A percentile compares a stretch with the other conserved stretches of the same genome.
Evolutionary conservation across 495 filamentous ascomycete species (phyloP).

Genomic region (Parathielavia appendiculata): DNA sequence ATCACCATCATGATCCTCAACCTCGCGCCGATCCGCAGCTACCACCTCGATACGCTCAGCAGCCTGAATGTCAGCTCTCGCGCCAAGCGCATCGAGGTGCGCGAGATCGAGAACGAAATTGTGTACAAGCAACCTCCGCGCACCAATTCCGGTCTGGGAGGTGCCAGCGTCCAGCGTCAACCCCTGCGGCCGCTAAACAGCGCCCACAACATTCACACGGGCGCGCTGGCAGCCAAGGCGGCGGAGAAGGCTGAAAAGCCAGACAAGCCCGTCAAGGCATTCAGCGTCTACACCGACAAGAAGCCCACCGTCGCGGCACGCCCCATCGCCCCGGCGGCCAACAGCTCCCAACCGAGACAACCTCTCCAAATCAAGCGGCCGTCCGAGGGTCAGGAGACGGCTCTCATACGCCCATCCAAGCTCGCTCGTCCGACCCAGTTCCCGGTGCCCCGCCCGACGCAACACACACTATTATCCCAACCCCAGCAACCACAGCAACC

Average conservation of each 20-base stretch:
- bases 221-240: slow-evolving; percentile 37
- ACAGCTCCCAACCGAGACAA: slow-evolving; percentile 34
- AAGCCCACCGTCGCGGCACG: slow-evolving; percentile 36
- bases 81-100: slow-evolving; percentile 93
- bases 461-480: slow-evolving; percentile 13
- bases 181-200: slow-evolving; percentile 69
- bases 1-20: slow-evolving; percentile 97
- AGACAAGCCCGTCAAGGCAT: slow-evolving; percentile 75
- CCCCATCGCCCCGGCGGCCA: slow-evolving; percentile 24
- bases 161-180: slow-evolving; percentile 56
- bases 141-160: slow-evolving; percentile 42
- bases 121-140: slow-evolving; percentile 69
- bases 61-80: slow-evolving; percentile 92
- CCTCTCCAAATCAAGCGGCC: slow-evolving; percentile 42
- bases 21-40: slow-evolving; percentile 76
- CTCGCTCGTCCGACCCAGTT: slow-evolving; percentile 39
- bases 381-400: slow-evolving; percentile 35
- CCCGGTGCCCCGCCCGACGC: slow-evolving; percentile 26
- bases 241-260: slow-evolving; percentile 48
- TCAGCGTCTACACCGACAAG: slow-evolving; percentile 76
- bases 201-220: slow-evolving; percentile 54
- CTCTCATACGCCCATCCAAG: slow-evolving; percentile 37
- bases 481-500: slow-evolving; percentile 20
- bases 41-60: slow-evolving; percentile 89
- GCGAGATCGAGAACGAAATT: slow-evolving; percentile 89